phyloP scores from a whole-genome alignment of 306 rosid genomes.

The Corylus americana region DNA sequence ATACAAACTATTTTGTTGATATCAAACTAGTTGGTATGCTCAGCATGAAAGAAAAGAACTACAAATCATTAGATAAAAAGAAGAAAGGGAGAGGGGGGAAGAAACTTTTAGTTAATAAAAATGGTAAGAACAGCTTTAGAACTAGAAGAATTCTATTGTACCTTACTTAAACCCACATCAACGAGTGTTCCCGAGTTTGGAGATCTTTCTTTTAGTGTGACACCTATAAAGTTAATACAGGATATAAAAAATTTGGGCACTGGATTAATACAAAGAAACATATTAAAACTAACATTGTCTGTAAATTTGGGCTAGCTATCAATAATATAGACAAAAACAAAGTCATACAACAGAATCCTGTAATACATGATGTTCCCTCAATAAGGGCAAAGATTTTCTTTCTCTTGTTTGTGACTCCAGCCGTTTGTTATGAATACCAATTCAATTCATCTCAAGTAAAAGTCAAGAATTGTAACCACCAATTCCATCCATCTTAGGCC shows the following conservation, averaged over 20 bases:
- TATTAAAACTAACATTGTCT: neutral
- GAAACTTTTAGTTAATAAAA: neutral
- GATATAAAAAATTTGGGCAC: slow-evolving; percentile 27
- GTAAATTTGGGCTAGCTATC: neutral
- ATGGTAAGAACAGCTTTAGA: slow-evolving; percentile 4
- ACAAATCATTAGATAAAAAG: neutral
- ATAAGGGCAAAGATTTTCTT: neutral
- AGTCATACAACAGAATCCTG: neutral
- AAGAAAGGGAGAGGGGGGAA: slow-evolving; percentile 4
- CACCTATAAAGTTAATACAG: slow-evolving; percentile 55
- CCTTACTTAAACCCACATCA: slow-evolving; percentile 94
- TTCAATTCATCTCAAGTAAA: neutral
- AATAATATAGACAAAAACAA: neutral
- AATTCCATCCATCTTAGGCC: neutral
- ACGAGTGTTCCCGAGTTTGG: slow-evolving; percentile 58
- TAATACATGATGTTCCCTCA: neutral
- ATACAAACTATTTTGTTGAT: neutral
- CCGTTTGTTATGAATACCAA: neutral
- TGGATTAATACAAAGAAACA: slow-evolving; percentile 10
- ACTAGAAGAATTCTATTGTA: slow-evolving; percentile 33
- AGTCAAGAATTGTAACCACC: neutral
- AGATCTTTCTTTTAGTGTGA: slow-evolving; percentile 65
- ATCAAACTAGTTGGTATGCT: slow-evolving; percentile 8
- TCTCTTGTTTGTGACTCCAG: neutral
- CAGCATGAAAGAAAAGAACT: slow-evolving; percentile 11